These are phyloP conservation scores for Bipolaris cookei DNA, from an alignment of 2,329 filamentous ascomycete species.

Conservation along the genomic window DNA sequence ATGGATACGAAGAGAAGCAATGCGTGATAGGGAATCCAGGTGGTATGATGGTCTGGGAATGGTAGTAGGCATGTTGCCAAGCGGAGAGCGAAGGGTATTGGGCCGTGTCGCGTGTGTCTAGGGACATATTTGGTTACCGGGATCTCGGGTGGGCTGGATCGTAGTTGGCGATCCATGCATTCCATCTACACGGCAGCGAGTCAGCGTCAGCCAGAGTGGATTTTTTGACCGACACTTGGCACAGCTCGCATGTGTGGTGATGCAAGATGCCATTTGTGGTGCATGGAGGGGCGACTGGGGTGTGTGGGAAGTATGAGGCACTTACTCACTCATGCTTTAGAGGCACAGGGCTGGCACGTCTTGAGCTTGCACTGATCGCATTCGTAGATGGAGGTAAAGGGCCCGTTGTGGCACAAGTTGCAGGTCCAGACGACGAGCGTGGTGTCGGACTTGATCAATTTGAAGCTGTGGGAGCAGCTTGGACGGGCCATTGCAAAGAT, in stretches of 20 bases:
- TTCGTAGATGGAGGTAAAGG: slow-evolving; percentile 60
- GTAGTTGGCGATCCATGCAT: slow-evolving; percentile 37
- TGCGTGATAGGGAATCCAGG: slow-evolving; percentile 16
- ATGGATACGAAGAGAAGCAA: slow-evolving; percentile 18
- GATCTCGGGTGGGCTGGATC: slow-evolving; percentile 26
- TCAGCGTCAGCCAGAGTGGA: slow-evolving; percentile 31
- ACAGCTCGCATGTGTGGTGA: slow-evolving; percentile 15
- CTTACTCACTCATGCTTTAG: slow-evolving; percentile 50
- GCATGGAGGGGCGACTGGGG: background rate
- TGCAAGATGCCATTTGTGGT: slow-evolving; percentile 6
- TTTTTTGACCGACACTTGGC: slow-evolving; percentile 14
- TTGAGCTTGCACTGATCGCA: slow-evolving; percentile 59
- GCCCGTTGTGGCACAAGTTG: slow-evolving; percentile 59
- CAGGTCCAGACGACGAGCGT: slow-evolving; percentile 60
- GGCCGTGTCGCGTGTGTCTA: slow-evolving; percentile 19
- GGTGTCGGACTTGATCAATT: slow-evolving; percentile 60
- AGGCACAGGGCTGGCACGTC: slow-evolving; percentile 56
- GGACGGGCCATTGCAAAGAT: slow-evolving; percentile 54
- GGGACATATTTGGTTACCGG: slow-evolving; percentile 6
- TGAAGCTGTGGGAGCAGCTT: slow-evolving; percentile 57
- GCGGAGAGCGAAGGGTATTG: slow-evolving; percentile 10
- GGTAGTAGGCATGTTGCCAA: slow-evolving; percentile 17
- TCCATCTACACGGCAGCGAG: slow-evolving; percentile 29
- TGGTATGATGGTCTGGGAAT: slow-evolving; percentile 9
- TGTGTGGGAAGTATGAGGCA: background rate